Conservation (phyloP, 2,329 filamentous ascomycete genomes). For the Trichoderma guizhouense region DNA sequence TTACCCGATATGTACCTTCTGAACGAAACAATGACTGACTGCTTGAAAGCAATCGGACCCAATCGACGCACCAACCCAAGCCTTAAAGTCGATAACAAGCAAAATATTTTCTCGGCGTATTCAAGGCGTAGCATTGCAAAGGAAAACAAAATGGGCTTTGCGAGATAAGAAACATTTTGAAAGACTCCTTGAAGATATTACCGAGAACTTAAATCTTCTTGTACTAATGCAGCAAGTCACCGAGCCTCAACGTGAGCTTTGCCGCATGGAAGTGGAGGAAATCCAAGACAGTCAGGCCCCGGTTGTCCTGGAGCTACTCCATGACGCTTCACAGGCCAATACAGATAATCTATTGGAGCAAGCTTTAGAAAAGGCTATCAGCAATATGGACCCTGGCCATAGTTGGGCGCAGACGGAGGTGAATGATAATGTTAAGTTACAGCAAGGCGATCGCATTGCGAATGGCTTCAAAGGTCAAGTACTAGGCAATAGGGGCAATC, state of each 20-base stretch:
- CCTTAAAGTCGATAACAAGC: not conserved
- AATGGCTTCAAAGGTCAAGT: not conserved
- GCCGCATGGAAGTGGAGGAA: not conserved
- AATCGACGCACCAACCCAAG: not conserved
- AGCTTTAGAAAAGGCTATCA: not conserved
- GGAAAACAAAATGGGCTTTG: not conserved
- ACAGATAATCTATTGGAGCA: not conserved
- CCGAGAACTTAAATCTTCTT: not conserved
- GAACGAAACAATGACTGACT: not conserved
- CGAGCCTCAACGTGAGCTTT: not conserved
- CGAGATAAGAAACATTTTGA: not conserved
- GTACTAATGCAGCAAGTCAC: not conserved
- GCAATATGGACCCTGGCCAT: not conserved
- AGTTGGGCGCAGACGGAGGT: not conserved
- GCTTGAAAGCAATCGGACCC: not conserved
- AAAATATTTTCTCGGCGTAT: not conserved
- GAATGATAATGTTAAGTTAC: not conserved
- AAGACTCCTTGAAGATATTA: not conserved
- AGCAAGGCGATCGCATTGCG: not conserved
- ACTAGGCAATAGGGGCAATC: not conserved
- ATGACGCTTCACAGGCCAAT: not conserved
- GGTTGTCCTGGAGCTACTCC: not conserved
- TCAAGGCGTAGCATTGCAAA: not conserved
- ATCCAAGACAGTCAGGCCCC: not conserved
- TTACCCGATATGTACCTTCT: accelerated